phyloP scores from a whole-genome alignment of 2,329 filamentous ascomycete genomes.

The Arthrobotrys megalospora region DNA sequence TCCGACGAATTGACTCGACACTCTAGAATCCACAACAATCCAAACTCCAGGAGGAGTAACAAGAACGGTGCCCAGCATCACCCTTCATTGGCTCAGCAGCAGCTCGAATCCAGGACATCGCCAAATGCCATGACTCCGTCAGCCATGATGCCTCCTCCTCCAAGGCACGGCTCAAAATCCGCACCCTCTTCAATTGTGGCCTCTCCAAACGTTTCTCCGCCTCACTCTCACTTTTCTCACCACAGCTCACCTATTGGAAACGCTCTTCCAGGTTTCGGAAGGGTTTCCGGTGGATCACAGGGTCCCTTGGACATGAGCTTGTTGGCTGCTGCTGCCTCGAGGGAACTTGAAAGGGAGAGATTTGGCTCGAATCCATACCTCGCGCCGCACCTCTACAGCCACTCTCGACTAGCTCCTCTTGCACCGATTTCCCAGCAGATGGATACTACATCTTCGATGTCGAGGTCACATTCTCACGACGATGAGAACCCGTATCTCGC shows the following conservation, averaged over 20 bases:
- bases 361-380: constrained; percentile 68
- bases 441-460: constrained; percentile 88
- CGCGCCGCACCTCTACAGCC: constrained; percentile 66
- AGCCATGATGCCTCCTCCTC: constrained; percentile 83
- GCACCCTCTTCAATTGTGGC: constrained; percentile 87
- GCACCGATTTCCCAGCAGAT: constrained; percentile 78
- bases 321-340: constrained; percentile 78
- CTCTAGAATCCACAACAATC: constrained; percentile 98
- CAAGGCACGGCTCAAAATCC: constrained; percentile 86
- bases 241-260: constrained; percentile 74
- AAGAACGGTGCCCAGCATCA: constrained; percentile 72
- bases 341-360: constrained; percentile 75
- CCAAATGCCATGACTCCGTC: constrained; percentile 71
- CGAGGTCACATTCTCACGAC: constrained; percentile 85
- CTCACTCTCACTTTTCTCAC: constrained; percentile 80
- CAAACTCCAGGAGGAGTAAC: constrained; percentile 93
- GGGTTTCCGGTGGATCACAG: constrained; percentile 69
- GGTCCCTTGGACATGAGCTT: constrained; percentile 75
- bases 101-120: constrained; percentile 70
- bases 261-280: constrained; percentile 74
- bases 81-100: constrained; percentile 65
- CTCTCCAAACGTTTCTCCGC: constrained; percentile 96
- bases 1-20: constrained; percentile 97
- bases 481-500: constrained; percentile 83
- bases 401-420: constrained; percentile 68